A percentile compares a stretch with the other conserved stretches of the same genome.
phyloP scores from a whole-genome alignment of 805 yeast species.

The Ogataea ganodermae region DNA sequence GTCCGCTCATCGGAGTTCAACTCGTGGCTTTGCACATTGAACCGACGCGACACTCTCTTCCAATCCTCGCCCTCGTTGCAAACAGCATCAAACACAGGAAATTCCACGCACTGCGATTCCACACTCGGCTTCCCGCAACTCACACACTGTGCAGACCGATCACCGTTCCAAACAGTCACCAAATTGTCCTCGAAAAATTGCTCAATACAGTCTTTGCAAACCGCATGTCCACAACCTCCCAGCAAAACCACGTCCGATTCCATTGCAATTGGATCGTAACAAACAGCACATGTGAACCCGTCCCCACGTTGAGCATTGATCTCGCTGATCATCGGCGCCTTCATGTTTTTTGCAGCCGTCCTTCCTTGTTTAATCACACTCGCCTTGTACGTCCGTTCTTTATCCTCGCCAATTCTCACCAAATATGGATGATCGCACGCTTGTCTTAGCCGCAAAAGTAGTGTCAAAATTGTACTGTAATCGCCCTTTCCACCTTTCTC shows the following conservation, averaged over 20 bases:
- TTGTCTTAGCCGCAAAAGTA: conserved; percentile 79
- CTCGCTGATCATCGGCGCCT: conserved; percentile 29
- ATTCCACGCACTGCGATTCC: conserved; percentile 46
- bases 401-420: conserved; percentile 60
- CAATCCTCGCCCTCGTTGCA: conserved; percentile 33
- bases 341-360: conserved; percentile 26
- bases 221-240: conserved; percentile 72
- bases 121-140: conserved; percentile 48
- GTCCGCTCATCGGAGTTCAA: conserved; percentile 31
- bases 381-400: conserved; percentile 41
- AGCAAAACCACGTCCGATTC: conserved; percentile 47
- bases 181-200: conserved; percentile 50
- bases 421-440: conserved; percentile 81
- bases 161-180: conserved; percentile 37
- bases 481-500: conserved; percentile 26
- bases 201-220: conserved; percentile 61
- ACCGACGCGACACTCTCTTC: conserved; percentile 26
- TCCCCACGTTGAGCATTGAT: conserved; percentile 38
- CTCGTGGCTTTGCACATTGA: conserved; percentile 25
- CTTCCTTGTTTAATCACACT: conserved; percentile 35
- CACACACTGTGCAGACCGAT: conserved; percentile 51
- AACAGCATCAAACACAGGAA: conserved; percentile 52
- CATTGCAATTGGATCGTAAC: conserved; percentile 54
- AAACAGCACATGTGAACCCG: conserved; percentile 62
- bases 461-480: conserved; percentile 64